Base-by-base conservation (phyloP, 352 stramenopile genomes). In the Pseudoperonospora humuli region DNA sequence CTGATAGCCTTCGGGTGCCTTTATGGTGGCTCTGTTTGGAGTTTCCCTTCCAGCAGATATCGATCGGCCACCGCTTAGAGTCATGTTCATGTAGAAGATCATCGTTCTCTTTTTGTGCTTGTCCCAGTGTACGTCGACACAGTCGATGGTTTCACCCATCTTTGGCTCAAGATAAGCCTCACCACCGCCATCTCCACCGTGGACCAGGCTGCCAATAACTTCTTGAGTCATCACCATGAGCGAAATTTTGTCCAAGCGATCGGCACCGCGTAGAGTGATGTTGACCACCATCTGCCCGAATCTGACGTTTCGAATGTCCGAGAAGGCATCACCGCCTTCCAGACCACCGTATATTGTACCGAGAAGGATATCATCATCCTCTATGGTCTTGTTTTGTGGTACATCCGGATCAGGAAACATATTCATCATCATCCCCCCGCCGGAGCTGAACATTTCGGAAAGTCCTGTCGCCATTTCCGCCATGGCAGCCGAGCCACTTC, bases 61-160 rank as follows among this genome's bases (percentile, higher is more conserved):
- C 0, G 20, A 33, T 24, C 62, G 49, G 5, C 37, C 35, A 2
- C 18, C 33, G 5, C 26, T 40, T 3, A 42, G 37, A 0, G 23
- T 58, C 15, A 62, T 37, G 14, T 35, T 34, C 0, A 66, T 8
- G 37, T 62, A 62, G 35, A 62, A 66, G 17, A 66, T 62, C 17
- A 39, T 42, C 14, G 51, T 62, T 18, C 59, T 49, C 8, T 41
- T 32, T 13, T 57, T 54, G 17, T 62, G 37, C 33, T 62, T 57
- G 14, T 50, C 41, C 57, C 57, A 66, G 25, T 61, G 36, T 0
- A 66, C 34, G 44, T 66, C 57, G 0, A 66, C n/a, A 1, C 26
- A 14, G 5, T 18, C 35, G 5, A 66, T 54, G 0, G 24, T 32
- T 7, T 62, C 46, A 1, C 45, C 41, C 29, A 57, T 35, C 11